Evolutionary conservation across 2,329 filamentous ascomycete genomes (phyloP).

Genomic region (Neospermospora avenae): DNA sequence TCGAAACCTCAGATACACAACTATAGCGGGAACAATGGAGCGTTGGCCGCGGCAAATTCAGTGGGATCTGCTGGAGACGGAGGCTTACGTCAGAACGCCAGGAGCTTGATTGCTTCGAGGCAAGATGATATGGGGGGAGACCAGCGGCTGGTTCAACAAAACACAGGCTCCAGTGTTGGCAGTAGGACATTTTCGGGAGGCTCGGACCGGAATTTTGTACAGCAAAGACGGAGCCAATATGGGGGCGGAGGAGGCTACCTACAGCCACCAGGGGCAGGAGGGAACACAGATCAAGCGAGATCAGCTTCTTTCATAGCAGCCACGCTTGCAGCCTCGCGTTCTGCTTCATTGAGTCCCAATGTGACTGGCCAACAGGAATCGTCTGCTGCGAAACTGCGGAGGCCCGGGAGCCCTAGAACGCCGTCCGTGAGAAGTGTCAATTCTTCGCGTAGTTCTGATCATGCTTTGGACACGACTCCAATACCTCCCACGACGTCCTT

Average conservation of each 20-base stretch:
- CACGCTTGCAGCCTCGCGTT: slow-evolving; percentile 59
- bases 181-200: slow-evolving; percentile 15
- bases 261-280: slow-evolving; percentile 20
- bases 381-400: slow-evolving; percentile 5
- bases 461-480: slow-evolving; percentile 51
- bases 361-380: slow-evolving; percentile 32
- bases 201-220: slow-evolving; percentile 13
- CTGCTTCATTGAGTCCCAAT: slow-evolving; percentile 50
- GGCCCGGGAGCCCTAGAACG: slow-evolving; percentile 7
- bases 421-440: slow-evolving; percentile 23
- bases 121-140: slow-evolving; percentile 25
- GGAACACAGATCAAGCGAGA: slow-evolving; percentile 32
- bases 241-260: slow-evolving; percentile 18
- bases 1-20: slow-evolving; percentile 38
- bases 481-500: slow-evolving; percentile 62
- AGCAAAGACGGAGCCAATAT: slow-evolving; percentile 16
- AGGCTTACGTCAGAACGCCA: slow-evolving; percentile 4
- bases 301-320: slow-evolving; percentile 62
- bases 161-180: slow-evolving; percentile 23
- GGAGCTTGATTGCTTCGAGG: slow-evolving; percentile 27
- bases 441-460: slow-evolving; percentile 29
- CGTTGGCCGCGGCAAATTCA: slow-evolving; percentile 44
- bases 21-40: slow-evolving; percentile 42
- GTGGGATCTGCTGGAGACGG: slow-evolving; percentile 29
- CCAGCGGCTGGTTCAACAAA: slow-evolving; percentile 16